These are phyloP conservation scores for Drechslerella stenobrocha DNA, from an alignment of 2,329 filamentous ascomycete species.

Conservation along the genomic window DNA sequence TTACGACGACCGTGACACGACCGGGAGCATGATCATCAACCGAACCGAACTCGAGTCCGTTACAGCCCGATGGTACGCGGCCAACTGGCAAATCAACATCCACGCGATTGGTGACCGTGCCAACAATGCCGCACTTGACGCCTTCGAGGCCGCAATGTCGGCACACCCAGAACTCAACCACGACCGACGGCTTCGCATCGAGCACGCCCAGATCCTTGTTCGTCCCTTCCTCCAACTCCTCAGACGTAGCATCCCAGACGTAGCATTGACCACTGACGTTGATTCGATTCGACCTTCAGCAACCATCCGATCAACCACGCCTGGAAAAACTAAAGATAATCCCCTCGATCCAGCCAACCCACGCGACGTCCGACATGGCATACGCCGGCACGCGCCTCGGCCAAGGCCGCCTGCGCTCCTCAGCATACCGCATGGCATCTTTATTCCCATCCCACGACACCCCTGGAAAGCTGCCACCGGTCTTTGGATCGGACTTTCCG, in stretches of 20 bases:
- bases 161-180: constrained; percentile 62
- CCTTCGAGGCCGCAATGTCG: constrained; percentile 59
- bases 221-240: background rate
- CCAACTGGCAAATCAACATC: constrained; percentile 70
- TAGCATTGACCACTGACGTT: too few species aligned
- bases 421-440: constrained; percentile 70
- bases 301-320: constrained; percentile 65
- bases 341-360: constrained; percentile 71
- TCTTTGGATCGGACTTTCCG: constrained; percentile 72
- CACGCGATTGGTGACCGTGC: constrained; percentile 73
- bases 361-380: constrained; percentile 71
- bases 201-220: constrained; percentile 69
- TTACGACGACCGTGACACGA: constrained; percentile 67
- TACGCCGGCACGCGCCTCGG: constrained; percentile 68
- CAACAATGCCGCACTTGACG: constrained; percentile 67
- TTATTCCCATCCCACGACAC: constrained; percentile 59
- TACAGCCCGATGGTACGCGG: constrained; percentile 61
- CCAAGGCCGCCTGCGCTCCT: constrained; percentile 59
- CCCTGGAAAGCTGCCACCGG: constrained; percentile 26
- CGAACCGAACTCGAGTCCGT: constrained; percentile 60
- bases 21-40: constrained; percentile 69
- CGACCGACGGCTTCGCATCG: constrained; percentile 65
- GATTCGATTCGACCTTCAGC: too few species aligned
- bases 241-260: too few species aligned
- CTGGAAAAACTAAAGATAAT: constrained; percentile 66